Percentiles rank a stretch among this genome's conserved stretches.
phyloP scores from a whole-genome alignment of 345 rosid species.

The Geranium brycei region DNA sequence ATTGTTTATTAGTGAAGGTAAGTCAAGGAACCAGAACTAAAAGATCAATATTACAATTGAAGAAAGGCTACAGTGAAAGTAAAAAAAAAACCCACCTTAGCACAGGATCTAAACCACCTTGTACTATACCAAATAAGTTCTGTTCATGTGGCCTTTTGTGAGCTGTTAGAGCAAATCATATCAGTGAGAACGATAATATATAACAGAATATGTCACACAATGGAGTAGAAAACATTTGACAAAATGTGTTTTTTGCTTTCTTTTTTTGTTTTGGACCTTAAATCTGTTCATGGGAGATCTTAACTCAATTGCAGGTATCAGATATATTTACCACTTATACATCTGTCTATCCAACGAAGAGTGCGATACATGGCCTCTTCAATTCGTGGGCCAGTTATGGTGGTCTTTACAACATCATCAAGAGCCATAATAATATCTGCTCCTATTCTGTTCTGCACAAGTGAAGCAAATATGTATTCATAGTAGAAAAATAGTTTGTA shows the following conservation, averaged over 20 bases:
- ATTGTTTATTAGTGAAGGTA: not conserved
- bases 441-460: conserved; percentile 63
- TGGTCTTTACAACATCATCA: conserved; percentile 76
- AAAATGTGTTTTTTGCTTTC: no score
- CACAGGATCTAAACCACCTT: conserved; percentile 68
- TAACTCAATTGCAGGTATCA: conserved; percentile 1
- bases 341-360: conserved; percentile 79
- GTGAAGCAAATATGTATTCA: not conserved
- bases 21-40: not conserved
- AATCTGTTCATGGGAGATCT: conserved; percentile 1
- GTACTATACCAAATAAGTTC: conserved; percentile 69
- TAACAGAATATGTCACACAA: conserved; percentile 4
- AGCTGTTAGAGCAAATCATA: conserved; percentile 31
- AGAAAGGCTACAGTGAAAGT: not conserved
- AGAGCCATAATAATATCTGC: conserved; percentile 89
- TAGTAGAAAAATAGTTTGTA: conserved; percentile 7
- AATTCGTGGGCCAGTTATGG: conserved; percentile 66
- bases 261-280: not conserved
- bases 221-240: no score
- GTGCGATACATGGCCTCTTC: conserved; percentile 83
- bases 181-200: conserved; percentile 5
- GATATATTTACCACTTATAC: conserved; percentile 39
- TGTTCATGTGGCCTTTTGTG: conserved; percentile 61
- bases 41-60: not conserved
- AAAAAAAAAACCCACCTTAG: conserved; percentile 33